Evolutionary conservation across 495 filamentous ascomycete genomes (phyloP), one percentile per base, ranked within the genome.

Genomic region (Annulohypoxylon maeteangense): DNA sequence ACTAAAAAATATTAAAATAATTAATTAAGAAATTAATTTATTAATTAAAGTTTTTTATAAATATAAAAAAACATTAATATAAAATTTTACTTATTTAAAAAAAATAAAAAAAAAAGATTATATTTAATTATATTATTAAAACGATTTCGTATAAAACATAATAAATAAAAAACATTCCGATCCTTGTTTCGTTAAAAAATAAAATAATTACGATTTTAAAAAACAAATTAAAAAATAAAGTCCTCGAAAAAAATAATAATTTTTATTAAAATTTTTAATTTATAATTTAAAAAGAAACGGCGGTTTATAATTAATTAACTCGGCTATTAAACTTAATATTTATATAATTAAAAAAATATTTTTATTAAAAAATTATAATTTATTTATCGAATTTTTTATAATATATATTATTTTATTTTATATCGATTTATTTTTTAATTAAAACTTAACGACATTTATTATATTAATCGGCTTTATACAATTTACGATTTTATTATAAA

Each of bases 321-420:
- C 20, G 3, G 20, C 20, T 47, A 47, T 47, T 11, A 20, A 47
- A 47, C 20, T 18, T 11, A 47, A 20, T 20, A 8, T 18, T 2
- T 16, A 47, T 11, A 47, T 47, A 47, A 20, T 20, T 47, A 16
- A 47, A 40, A 40, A 40, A 3, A n/a, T 47, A 11, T 47, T 47
- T 16, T 20, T 47, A 11, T 47, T 47, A 47, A 47, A 47, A 7
- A 47, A 20, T 47, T 47, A 47, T 18, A 7, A 47, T 2, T 47
- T n/a, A 11, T 47, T 47, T 47, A 47, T 18, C 3, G n/a, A 47
- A 7, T 47, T 47, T 47, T 23, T 47, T 47, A 23, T 47, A 16
- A 47, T 47, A 47, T 47, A 47, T 7, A n/a, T 47, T 2, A 47
- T 20, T 47, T 47, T 47, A 40, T 40, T 47, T 47, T 47, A 47